Base-by-base conservation (phyloP, 1,284 basidiomycete genomes). In the Sparassis latifolia region DNA sequence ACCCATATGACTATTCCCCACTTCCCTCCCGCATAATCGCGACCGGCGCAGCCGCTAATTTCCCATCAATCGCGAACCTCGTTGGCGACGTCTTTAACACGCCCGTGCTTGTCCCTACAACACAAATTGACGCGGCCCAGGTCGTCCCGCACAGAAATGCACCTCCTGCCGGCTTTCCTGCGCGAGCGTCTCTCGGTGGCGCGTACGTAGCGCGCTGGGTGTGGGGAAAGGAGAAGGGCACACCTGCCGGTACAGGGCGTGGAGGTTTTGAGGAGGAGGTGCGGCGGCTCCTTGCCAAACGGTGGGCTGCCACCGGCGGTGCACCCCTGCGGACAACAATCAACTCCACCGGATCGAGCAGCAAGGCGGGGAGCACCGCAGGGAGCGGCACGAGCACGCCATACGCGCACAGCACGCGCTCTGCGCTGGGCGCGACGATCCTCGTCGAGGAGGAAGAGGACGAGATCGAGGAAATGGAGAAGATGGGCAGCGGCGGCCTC, bases 121-220 rank as follows among this genome's bases (percentile, higher is more conserved):
- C 83, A 0, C 86, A 89, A 58, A 77, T 88, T 30, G 86, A 88
- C 57, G 79, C 81, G 4, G 86, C 86, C 6, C 84, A 86, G 61
- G 66, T 79, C 27, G 74, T 78, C 7, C 84, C 86, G 2, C 86
- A 88, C 57, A 75, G 85, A 10, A 89, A 88, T 58, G 79, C 86
- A 0, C 86, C 86, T 9, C 82, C 80, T 0, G 56, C 63, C 10
- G 84, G 85, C 5, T 87, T 77, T 65, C 80, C 84, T 0, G 77
- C 78, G 3, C 76, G 87, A 20, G 84, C 81, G 0, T 74, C 84
- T 0, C 68, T 90, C 0, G 88, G 88, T 0, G 76, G 80, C 1
- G 84, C 88, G 2, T 90, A 86, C 59, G 68, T 86, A 46, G 87
- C 86, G 27, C 74, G 89, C 9, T 91, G 88, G 88, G 82, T 86